Evolutionary conservation across 495 filamentous ascomycete genomes (phyloP).

Genomic region (Tuber magnatum): DNA sequence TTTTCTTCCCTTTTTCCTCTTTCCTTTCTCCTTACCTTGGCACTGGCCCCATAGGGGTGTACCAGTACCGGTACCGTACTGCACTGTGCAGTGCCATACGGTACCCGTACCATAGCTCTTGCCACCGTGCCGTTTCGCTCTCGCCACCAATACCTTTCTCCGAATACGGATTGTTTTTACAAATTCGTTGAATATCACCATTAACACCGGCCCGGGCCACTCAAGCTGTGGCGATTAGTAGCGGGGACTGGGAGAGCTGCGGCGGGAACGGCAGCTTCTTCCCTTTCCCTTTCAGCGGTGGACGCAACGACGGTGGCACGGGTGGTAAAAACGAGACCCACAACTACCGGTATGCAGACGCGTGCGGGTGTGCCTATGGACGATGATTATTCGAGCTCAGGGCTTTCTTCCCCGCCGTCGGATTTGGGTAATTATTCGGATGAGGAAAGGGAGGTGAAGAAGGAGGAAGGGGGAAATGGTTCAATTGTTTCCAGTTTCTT

Average conservation of each 20-base stretch:
- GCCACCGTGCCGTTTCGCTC: not conserved
- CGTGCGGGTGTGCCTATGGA: constrained; percentile 19
- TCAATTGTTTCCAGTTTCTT: constrained; percentile 24
- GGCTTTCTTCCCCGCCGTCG: constrained; percentile 25
- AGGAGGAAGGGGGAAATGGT: not conserved
- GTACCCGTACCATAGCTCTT: not conserved
- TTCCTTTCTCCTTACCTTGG: not conserved
- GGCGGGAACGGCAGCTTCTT: not conserved
- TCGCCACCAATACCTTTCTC: not conserved
- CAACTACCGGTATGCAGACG: constrained; percentile 12
- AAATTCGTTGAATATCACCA: not conserved
- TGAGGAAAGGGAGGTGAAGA: constrained; percentile 4
- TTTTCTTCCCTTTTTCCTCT: not conserved
- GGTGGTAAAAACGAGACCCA: constrained; percentile 11
- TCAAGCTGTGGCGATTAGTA: not conserved
- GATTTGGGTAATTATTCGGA: constrained; percentile 26
- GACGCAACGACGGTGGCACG: not conserved
- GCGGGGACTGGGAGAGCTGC: not conserved
- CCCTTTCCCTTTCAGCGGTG: not conserved
- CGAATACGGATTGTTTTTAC: not conserved
- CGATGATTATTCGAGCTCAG: constrained; percentile 23
- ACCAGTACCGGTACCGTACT: too few relatives aligned
- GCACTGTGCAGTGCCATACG: not conserved
- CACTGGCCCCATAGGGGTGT: not conserved
- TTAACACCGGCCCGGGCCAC: not conserved